A percentile compares a stretch with the other conserved stretches of the same genome.
Conservation (phyloP, 306 rosid species). For the Sphenostylis stenocarpa region DNA sequence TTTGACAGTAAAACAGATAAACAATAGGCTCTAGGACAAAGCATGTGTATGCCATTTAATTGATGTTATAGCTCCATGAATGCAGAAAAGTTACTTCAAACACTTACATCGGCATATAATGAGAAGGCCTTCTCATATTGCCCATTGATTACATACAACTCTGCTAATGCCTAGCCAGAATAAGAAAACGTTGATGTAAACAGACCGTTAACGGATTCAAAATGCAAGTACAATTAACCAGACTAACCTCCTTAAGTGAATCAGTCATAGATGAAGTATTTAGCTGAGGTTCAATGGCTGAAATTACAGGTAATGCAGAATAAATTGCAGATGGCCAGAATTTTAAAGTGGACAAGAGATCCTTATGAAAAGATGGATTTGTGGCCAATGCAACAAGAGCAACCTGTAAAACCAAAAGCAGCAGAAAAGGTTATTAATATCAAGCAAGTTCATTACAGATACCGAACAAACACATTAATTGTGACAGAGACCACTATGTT, state of each 20-base stretch:
- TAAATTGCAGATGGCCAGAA: slow-evolving; percentile 87
- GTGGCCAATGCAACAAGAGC: slow-evolving; percentile 95
- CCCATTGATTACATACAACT: slow-evolving; percentile 81
- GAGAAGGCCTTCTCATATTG: slow-evolving; percentile 87
- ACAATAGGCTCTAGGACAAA: slow-evolving; percentile 14
- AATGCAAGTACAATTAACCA: slow-evolving; percentile 15
- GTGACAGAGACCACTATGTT: slow-evolving; percentile 22
- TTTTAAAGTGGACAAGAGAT: slow-evolving; percentile 70
- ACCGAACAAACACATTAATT: not conserved
- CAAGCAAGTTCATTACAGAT: slow-evolving; percentile 14
- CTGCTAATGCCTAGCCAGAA: slow-evolving; percentile 78
- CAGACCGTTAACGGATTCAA: slow-evolving; percentile 16
- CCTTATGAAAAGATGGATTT: slow-evolving; percentile 82
- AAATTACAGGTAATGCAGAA: slow-evolving; percentile 79
- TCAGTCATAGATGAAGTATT: slow-evolving; percentile 84
- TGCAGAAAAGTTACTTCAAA: slow-evolving; percentile 27
- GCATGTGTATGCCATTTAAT: slow-evolving; percentile 9
- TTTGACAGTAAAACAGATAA: slow-evolving; percentile 24
- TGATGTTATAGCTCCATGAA: slow-evolving; percentile 6
- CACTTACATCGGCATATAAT: slow-evolving; percentile 94
- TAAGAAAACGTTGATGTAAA: slow-evolving; percentile 18
- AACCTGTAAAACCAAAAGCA: slow-evolving; percentile 59
- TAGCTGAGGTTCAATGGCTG: slow-evolving; percentile 94
- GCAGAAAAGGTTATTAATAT: slow-evolving; percentile 23
- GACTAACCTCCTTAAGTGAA: slow-evolving; percentile 79